These are phyloP conservation scores for Ustilago esculenta DNA, from an alignment of 1,284 basidiomycete species.

Conservation along the genomic window DNA sequence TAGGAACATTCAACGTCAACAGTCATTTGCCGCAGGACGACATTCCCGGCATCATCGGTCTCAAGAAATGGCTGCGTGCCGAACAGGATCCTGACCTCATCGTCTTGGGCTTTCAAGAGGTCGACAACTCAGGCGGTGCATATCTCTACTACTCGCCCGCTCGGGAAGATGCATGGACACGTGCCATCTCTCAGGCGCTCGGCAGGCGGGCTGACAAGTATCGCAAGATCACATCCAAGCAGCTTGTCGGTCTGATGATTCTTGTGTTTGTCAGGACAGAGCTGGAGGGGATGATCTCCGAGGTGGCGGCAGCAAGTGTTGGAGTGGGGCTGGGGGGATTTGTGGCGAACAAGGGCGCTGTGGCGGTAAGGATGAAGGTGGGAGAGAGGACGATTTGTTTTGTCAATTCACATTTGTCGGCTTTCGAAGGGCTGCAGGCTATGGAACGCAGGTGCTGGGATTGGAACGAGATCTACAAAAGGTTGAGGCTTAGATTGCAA, in stretches of 20 bases:
- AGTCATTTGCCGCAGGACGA: conserved; percentile 20
- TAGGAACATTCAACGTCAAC: conserved; percentile 49
- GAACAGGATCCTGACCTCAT: conserved; percentile 50
- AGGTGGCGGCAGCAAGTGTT: conserved; percentile 33
- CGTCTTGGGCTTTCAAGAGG: conserved; percentile 49
- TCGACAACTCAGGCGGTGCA: conserved; percentile 42
- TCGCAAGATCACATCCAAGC: conserved; percentile 40
- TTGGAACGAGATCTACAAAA: conserved; percentile 47
- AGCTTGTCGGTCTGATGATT: conserved; percentile 48
- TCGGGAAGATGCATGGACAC: conserved; percentile 40
- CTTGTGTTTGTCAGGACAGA: conserved; percentile 27
- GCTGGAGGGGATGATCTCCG: conserved; percentile 13
- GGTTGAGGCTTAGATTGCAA: conserved; percentile 30
- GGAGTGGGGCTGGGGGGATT: conserved; percentile 50
- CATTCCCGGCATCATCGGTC: conserved; percentile 17
- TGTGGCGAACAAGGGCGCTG: conserved; percentile 71
- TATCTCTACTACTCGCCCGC: conserved; percentile 54
- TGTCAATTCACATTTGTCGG: conserved; percentile 92
- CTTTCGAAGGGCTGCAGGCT: conserved; percentile 67
- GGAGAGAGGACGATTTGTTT: conserved; percentile 92
- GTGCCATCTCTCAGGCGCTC: conserved; percentile 13
- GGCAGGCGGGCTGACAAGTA: conserved; percentile 24
- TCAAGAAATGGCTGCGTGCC: conserved; percentile 41
- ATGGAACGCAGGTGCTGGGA: conserved; percentile 53
- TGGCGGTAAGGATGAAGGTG: conserved; percentile 88